These are phyloP conservation scores for Annona squamosa DNA, from an alignment of 164 flowering plant genomes.

Conservation along the genomic window DNA sequence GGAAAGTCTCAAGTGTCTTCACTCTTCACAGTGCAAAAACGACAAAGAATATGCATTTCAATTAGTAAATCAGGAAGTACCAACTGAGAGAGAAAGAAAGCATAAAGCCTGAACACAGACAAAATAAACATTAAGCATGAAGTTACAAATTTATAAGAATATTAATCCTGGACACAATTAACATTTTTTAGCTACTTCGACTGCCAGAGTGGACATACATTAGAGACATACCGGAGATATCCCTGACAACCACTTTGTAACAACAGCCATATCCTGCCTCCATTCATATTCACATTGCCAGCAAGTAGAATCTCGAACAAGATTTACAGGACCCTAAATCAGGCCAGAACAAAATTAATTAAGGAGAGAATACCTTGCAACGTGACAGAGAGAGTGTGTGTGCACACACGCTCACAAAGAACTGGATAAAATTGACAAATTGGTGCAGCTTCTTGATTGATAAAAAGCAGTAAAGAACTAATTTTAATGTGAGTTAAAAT, in stretches of 20 bases:
- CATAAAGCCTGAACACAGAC: neutral
- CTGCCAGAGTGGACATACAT: neutral
- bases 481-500: no score
- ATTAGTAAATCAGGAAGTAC: no score
- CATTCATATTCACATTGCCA: constrained; percentile 98
- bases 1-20: no score
- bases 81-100: no score
- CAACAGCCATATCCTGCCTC: constrained; percentile 98
- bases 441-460: neutral
- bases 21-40: no score
- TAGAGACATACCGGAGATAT: constrained; percentile 61
- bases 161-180: constrained; percentile 1
- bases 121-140: neutral
- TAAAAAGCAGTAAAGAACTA: no score
- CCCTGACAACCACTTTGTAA: constrained; percentile 95
- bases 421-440: no score
- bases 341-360: constrained; percentile 5
- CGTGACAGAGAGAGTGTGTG: no score
- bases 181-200: neutral
- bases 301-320: constrained; percentile 80
- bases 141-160: neutral
- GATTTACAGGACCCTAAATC: constrained; percentile 73
- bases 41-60: no score
- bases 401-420: no score
- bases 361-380: neutral